Evolutionary conservation across 2,329 filamentous ascomycete species (phyloP).

Genomic region (Nigrograna mackinnonii): DNA sequence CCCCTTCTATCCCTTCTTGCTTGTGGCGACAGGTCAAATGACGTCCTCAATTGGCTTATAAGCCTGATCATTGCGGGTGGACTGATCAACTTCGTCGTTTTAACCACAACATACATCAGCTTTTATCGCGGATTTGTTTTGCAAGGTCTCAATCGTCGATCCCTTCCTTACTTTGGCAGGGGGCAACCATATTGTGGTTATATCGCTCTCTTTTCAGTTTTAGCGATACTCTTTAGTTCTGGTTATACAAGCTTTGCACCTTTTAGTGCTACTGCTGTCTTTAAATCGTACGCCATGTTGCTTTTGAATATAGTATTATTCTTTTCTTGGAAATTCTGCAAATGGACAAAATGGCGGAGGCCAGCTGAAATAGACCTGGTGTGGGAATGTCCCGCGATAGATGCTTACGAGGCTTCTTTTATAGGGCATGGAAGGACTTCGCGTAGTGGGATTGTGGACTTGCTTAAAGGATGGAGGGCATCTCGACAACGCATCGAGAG

Average conservation of each 20-base stretch:
- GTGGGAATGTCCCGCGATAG: constrained; percentile 44
- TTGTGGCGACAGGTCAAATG: constrained; percentile 66
- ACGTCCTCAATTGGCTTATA: constrained; percentile 74
- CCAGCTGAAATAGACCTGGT: constrained; percentile 55
- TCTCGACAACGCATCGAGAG: too few relatives aligned
- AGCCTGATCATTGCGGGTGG: constrained; percentile 71
- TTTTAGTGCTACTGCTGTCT: background rate
- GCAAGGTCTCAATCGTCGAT: constrained; percentile 49
- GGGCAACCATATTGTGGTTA: constrained; percentile 53
- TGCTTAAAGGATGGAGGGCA: too few relatives aligned
- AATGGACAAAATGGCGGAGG: constrained; percentile 59
- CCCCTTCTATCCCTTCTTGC: constrained; percentile 72
- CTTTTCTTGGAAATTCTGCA: constrained; percentile 65
- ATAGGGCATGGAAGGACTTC: too few relatives aligned
- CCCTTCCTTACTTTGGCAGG: constrained; percentile 44
- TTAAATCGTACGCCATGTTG: background rate
- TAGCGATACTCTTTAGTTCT: background rate
- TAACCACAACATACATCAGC: constrained; percentile 56
- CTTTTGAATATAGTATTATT: constrained; percentile 57
- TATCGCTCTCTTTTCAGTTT: constrained; percentile 46
- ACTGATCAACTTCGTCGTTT: constrained; percentile 39
- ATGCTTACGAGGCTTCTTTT: constrained; percentile 48
- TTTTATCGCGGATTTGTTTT: constrained; percentile 51
- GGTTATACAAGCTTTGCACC: background rate
- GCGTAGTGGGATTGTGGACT: too few relatives aligned